A percentile compares a stretch with the other conserved stretches of the same genome.
Conservation (phyloP, 768 basidiomycete species). For the Mycena galericulata region DNA sequence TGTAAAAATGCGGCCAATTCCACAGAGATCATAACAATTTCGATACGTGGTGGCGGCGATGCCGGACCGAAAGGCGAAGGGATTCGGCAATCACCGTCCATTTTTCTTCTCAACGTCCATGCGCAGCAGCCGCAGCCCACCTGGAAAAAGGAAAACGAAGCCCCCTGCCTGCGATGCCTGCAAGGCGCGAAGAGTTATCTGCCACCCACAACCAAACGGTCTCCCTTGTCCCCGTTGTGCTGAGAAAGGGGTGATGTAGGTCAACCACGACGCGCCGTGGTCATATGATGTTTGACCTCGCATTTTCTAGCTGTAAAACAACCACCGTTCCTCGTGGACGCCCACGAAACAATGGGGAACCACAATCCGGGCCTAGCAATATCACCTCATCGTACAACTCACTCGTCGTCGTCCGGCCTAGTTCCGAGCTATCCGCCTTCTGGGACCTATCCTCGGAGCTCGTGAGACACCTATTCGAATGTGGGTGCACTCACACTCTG, state of each 20-base stretch:
- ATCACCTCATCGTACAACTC: background rate
- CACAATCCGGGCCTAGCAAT: background rate
- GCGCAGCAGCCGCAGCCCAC: too few species aligned
- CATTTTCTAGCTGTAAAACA: constrained; percentile 15
- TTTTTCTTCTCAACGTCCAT: too few species aligned
- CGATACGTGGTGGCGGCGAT: too few species aligned
- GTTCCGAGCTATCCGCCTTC: background rate
- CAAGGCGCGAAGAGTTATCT: constrained; percentile 16
- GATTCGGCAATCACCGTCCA: too few species aligned
- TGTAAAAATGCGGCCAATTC: too few species aligned
- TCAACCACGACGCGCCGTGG: background rate
- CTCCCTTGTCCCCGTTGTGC: constrained; percentile 19
- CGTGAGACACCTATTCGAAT: constrained; percentile 16
- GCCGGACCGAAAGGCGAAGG: too few species aligned
- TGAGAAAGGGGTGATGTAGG: constrained; percentile 19
- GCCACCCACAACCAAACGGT: constrained; percentile 16
- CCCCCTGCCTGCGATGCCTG: constrained; percentile 21
- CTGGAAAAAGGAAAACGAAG: background rate
- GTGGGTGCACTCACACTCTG: background rate
- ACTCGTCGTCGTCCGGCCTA: background rate
- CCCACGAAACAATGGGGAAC: background rate
- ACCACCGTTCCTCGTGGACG: constrained; percentile 20
- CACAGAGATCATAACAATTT: too few species aligned
- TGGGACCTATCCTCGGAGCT: constrained; percentile 6
- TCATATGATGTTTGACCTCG: background rate